These are phyloP conservation scores for Marchantia polymorpha DNA, from an alignment of 225 moss, liverwort and hornwort species.

Conservation along the genomic window DNA sequence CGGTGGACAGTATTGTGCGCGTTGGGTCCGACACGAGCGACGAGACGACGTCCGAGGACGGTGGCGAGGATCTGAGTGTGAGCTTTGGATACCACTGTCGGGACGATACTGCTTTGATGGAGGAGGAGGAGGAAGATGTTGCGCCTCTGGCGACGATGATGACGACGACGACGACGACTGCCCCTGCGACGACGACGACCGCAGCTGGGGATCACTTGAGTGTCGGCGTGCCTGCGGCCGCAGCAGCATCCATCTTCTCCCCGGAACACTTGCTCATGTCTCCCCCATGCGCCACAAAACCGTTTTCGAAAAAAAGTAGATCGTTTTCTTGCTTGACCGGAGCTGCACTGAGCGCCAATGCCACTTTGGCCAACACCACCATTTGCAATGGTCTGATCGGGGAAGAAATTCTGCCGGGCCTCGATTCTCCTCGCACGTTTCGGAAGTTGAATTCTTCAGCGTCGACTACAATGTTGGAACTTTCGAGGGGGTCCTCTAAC, in stretches of 20 bases:
- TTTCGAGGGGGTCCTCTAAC: slow-evolving; percentile 29
- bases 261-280: slow-evolving; percentile 29
- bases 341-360: slow-evolving; percentile 77
- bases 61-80: slow-evolving; percentile 63
- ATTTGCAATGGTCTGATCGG: slow-evolving; percentile 76
- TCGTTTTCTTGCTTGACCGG: slow-evolving; percentile 78
- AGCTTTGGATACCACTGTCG: slow-evolving; percentile 79
- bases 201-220: neutral
- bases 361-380: slow-evolving; percentile 79
- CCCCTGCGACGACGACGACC: neutral
- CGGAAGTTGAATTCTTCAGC: slow-evolving; percentile 52
- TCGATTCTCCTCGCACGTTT: slow-evolving; percentile 74
- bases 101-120: neutral
- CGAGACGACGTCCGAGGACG: slow-evolving; percentile 9
- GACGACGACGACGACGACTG: neutral
- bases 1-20: slow-evolving; percentile 13
- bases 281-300: neutral
- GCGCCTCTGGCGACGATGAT: neutral
- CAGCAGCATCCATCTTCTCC: slow-evolving; percentile 2
- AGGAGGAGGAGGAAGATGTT: slow-evolving; percentile 20
- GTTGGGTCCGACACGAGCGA: slow-evolving; percentile 24
- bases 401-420: slow-evolving; percentile 78
- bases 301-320: slow-evolving; percentile 45
- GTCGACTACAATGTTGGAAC: slow-evolving; percentile 47
- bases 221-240: slow-evolving; percentile 20